These are phyloP conservation scores for Deuterostichococcus epilithicus DNA, from an alignment of 139 green algal genomes.

Conservation along the genomic window DNA sequence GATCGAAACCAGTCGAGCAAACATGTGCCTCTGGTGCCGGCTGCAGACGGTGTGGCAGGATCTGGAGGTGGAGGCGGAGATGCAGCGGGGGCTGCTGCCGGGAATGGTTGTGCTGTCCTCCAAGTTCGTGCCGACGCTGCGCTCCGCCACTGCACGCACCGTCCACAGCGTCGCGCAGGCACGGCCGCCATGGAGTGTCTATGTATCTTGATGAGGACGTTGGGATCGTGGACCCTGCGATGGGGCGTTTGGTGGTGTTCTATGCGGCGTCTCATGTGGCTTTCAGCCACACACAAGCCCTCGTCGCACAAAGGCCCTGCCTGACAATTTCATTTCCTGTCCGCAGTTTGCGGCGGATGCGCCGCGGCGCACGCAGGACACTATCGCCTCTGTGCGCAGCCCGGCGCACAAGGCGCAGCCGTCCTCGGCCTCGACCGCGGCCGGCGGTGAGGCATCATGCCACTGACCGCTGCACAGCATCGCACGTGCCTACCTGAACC, in stretches of 20 bases:
- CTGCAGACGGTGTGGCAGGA: conserved; percentile 49
- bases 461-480: neutral
- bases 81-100: conserved; percentile 65
- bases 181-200: no score
- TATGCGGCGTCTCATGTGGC: no score
- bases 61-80: conserved; percentile 83
- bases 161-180: neutral
- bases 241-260: no score
- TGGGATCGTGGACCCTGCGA: no score
- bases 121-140: conserved; percentile 51
- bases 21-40: neutral
- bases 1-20: neutral
- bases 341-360: neutral
- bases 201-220: no score
- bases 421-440: neutral
- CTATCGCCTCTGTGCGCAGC: neutral
- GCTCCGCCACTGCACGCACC: conserved; percentile 9
- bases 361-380: neutral
- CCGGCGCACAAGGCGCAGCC: neutral
- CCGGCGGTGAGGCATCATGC: neutral
- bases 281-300: no score
- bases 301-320: no score
- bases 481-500: neutral
- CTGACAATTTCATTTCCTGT: no score
- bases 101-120: conserved; percentile 39